Base-by-base conservation (phyloP, 495 filamentous ascomycete genomes). In the Clohesyomyces aquaticus region DNA sequence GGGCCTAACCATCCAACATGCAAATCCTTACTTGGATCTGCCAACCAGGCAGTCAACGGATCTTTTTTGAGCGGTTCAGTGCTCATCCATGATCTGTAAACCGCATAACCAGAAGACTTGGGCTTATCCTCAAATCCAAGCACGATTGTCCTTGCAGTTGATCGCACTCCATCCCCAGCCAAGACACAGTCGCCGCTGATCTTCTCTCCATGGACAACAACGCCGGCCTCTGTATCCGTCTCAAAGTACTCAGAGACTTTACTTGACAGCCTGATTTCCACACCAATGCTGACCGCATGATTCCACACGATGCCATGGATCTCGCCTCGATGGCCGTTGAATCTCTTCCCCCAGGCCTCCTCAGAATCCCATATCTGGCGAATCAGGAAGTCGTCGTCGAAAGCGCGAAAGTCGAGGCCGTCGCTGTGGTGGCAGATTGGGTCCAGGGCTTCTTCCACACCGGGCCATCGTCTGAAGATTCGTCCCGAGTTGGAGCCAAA, bases 121-220 rank as follows among this genome's bases (percentile, higher is more conserved):
- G 85, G 83, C 56, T 80, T 80, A 66, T 87, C 85, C 59, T 87
- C 83, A 52, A 82, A 82, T 2, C 85, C 85, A 6, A 87, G 75
- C 45, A 86, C 83, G 43, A 87, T 80, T 56, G 80, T 85, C 41
- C 84, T 71, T 12, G 83, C 83, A 32, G 76, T 79, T 16, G 80
- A 84, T n/a, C 85, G 74, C 8, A 88, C 82, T 0, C 86, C 86
- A 64, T 88, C 85, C 19, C 84, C 85, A 3, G 83, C 84, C 25
- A 88, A 70, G 0, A 88, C 82, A 4, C 86, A 76, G 64, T 88
- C 80, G 0, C 75, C 86, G 0, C 71, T 64, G 12, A 85, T 73
- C 10, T 76, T 74, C 72, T 85, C 80, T n/a, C 79, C 82, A 41
- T 77, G 77, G 12, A 82, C 76, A 18, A 79, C 68, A 35, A 86